These are phyloP conservation scores for Sporopachydermia lactativora DNA, from an alignment of 805 yeast species.

Conservation along the genomic window DNA sequence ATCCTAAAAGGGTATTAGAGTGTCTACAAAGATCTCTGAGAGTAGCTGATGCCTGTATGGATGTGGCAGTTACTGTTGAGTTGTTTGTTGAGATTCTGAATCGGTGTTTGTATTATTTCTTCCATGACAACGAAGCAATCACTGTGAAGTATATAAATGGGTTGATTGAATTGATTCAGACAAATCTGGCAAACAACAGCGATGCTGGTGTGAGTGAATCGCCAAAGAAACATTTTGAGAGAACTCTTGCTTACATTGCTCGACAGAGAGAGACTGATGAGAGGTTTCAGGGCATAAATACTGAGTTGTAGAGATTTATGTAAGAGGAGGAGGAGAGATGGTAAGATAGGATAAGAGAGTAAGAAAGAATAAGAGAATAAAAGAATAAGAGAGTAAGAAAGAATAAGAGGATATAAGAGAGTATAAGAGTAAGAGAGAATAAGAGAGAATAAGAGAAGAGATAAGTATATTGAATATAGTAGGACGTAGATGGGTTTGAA, in stretches of 20 bases:
- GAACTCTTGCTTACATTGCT: slow-evolving; percentile 58
- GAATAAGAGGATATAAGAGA: too few relatives aligned
- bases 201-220: slow-evolving; percentile 18
- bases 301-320: not conserved
- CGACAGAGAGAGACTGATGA: slow-evolving; percentile 60
- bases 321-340: too few relatives aligned
- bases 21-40: slow-evolving; percentile 80
- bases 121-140: slow-evolving; percentile 60
- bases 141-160: slow-evolving; percentile 73
- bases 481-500: too few relatives aligned
- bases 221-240: slow-evolving; percentile 43
- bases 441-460: too few relatives aligned
- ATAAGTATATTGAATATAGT: too few relatives aligned
- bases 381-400: too few relatives aligned
- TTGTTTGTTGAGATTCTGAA: slow-evolving; percentile 83
- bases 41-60: slow-evolving; percentile 92
- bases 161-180: slow-evolving; percentile 58
- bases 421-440: too few relatives aligned
- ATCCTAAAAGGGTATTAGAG: slow-evolving; percentile 70
- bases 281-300: slow-evolving; percentile 39
- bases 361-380: too few relatives aligned
- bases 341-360: too few relatives aligned
- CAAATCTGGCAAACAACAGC: slow-evolving; percentile 19
- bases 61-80: slow-evolving; percentile 55
- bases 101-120: slow-evolving; percentile 72